Percentiles rank a stretch among this genome's conserved stretches.
These are phyloP conservation scores for Apiotrichum veenhuisii DNA, from an alignment of 1,284 basidiomycete genomes.

Conservation along the genomic window DNA sequence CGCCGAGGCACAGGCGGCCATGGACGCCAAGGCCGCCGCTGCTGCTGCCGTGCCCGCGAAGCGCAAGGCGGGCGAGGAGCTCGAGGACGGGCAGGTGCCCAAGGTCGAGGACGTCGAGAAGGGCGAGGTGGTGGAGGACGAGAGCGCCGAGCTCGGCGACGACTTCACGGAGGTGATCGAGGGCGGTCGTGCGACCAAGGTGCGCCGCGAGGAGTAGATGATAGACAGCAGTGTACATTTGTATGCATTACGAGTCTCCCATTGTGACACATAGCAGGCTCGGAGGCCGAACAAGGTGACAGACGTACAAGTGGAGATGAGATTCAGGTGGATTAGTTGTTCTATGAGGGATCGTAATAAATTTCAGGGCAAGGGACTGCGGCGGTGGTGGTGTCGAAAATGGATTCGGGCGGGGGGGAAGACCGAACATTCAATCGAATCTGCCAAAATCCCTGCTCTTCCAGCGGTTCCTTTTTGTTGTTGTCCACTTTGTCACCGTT, in stretches of 20 bases:
- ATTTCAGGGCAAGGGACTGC: too few relatives aligned
- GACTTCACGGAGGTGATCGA: constrained; percentile 19
- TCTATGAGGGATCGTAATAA: too few relatives aligned
- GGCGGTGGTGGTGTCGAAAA: too few relatives aligned
- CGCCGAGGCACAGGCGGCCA: constrained; percentile 4
- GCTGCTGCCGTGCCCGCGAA: constrained; percentile 7
- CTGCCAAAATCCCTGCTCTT: too few relatives aligned
- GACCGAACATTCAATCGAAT: not conserved
- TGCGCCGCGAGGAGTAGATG: constrained; percentile 18
- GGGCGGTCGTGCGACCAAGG: constrained; percentile 18
- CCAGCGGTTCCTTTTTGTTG: not conserved
- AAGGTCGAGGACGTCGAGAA: constrained; percentile 14
- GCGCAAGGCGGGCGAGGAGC: constrained; percentile 15
- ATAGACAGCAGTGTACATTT: constrained; percentile 4
- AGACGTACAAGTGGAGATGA: too few relatives aligned
- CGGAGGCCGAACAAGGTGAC: too few relatives aligned
- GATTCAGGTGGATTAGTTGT: too few relatives aligned
- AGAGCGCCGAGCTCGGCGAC: constrained; percentile 15
- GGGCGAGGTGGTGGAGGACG: constrained; percentile 21
- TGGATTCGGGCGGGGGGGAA: too few relatives aligned
- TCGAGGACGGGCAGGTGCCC: constrained; percentile 14
- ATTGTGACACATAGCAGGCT: too few relatives aligned
- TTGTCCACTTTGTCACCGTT: not conserved
- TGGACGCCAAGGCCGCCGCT: not conserved
- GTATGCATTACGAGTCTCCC: constrained; percentile 1